Evolutionary conservation across 345 rosid genomes (phyloP).

Genomic region (Orychophragmus violaceus): DNA sequence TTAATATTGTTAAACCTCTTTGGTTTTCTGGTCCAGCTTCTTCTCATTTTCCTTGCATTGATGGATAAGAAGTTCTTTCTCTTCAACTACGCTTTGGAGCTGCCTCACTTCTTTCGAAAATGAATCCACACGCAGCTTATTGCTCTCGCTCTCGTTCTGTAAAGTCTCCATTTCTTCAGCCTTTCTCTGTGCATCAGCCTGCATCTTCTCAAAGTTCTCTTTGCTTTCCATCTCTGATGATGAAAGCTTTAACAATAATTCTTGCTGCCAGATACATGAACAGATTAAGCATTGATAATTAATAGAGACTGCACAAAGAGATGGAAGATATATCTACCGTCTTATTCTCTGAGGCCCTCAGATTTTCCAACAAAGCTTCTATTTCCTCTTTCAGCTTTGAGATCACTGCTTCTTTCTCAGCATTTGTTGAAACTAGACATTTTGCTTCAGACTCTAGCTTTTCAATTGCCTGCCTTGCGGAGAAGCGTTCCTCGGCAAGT

Average conservation of each 20-base stretch:
- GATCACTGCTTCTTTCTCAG: constrained; percentile 49
- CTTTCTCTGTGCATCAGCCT: constrained; percentile 46
- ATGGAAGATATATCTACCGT: constrained; percentile 40
- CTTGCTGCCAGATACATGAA: constrained; percentile 50
- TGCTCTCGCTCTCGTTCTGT: constrained; percentile 45
- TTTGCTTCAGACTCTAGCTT: constrained; percentile 65
- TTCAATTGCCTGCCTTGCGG: constrained; percentile 51
- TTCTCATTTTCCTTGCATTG: constrained; percentile 49
- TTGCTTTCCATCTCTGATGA: constrained; percentile 56
- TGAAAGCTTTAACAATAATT: constrained; percentile 49
- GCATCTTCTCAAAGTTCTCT: constrained; percentile 44
- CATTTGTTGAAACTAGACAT: constrained; percentile 46
- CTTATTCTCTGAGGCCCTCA: constrained; percentile 51
- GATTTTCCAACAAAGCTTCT: constrained; percentile 41
- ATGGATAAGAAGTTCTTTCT: constrained; percentile 60
- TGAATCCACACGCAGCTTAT: constrained; percentile 39
- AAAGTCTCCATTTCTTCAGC: constrained; percentile 45
- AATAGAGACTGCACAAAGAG: not conserved
- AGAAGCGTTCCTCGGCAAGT: constrained; percentile 45
- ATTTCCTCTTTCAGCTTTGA: constrained; percentile 53
- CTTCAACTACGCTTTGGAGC: constrained; percentile 49
- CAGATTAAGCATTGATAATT: constrained; percentile 13
- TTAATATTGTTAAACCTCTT: constrained; percentile 42
- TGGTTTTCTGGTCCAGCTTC: constrained; percentile 56
- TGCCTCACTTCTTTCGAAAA: constrained; percentile 51